phyloP scores from a whole-genome alignment of 768 basidiomycete genomes.

The Cystobasidium tubakii region DNA sequence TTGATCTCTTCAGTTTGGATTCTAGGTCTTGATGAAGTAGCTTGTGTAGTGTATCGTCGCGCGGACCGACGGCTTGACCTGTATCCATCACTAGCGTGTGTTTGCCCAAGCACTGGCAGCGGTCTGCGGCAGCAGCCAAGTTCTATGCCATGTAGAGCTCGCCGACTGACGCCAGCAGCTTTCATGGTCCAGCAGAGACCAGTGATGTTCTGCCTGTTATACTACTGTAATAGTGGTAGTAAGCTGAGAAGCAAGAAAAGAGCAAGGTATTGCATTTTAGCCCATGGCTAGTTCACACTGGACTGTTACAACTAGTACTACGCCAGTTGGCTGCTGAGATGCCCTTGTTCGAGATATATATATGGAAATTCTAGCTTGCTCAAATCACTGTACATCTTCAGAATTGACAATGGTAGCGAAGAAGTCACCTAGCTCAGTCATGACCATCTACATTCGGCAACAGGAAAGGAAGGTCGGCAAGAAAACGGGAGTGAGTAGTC shows the following conservation, averaged over 20 bases:
- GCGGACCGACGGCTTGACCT: not conserved
- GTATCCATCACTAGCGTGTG: no score
- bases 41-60: not conserved
- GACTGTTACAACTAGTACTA: no score
- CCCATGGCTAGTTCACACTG: not conserved
- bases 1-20: not conserved
- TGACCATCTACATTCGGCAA: not conserved
- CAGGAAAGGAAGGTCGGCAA: not conserved
- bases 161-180: not conserved
- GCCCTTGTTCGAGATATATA: not conserved
- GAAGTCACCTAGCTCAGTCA: constrained; percentile 21
- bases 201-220: no score
- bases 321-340: no score
- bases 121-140: not conserved
- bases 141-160: not conserved
- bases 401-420: constrained; percentile 29
- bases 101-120: not conserved
- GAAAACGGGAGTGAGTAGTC: not conserved
- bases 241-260: not conserved
- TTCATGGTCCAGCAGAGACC: not conserved
- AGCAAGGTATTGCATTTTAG: not conserved
- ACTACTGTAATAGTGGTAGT: no score
- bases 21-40: not conserved
- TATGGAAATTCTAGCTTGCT: no score
- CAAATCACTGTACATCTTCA: constrained; percentile 13